Evolutionary conservation across 2,329 filamentous ascomycete genomes (phyloP).

Genomic region (Arthrobotrys megalospora): DNA sequence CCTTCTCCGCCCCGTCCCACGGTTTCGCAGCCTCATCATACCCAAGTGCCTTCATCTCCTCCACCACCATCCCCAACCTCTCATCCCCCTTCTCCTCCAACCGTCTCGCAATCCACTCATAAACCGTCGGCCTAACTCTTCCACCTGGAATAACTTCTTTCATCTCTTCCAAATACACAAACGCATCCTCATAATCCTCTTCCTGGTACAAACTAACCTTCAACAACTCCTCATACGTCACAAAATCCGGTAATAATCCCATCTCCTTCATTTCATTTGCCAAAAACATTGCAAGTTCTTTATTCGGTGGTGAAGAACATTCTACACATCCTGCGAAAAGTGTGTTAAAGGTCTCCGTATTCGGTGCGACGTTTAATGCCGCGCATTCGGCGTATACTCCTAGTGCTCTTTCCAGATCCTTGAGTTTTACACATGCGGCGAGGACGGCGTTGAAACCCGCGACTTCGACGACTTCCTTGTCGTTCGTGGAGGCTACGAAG

Average conservation of each 20-base stretch:
- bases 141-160: slow-evolving; percentile 62
- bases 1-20: slow-evolving; percentile 34
- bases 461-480: slow-evolving; percentile 64
- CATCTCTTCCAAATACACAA: slow-evolving; percentile 72
- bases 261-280: slow-evolving; percentile 75
- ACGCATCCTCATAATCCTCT: slow-evolving; percentile 69
- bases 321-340: slow-evolving; percentile 71
- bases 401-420: slow-evolving; percentile 71
- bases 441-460: slow-evolving; percentile 70
- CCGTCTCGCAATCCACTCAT: slow-evolving; percentile 65
- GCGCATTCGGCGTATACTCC: slow-evolving; percentile 75
- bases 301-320: slow-evolving; percentile 66
- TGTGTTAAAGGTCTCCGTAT: slow-evolving; percentile 75
- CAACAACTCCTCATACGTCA: slow-evolving; percentile 76
- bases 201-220: slow-evolving; percentile 71
- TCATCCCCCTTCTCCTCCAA: slow-evolving; percentile 65
- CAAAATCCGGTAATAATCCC: slow-evolving; percentile 71
- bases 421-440: slow-evolving; percentile 70
- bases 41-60: slow-evolving; percentile 64
- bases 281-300: slow-evolving; percentile 75
- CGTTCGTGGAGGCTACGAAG: slow-evolving; percentile 26
- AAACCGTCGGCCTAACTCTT: slow-evolving; percentile 65
- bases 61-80: slow-evolving; percentile 65
- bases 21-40: slow-evolving; percentile 32
- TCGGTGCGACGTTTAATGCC: slow-evolving; percentile 68